phyloP scores from a whole-genome alignment of 192 early-diverging fungal genomes.

The Umbelopsis vinacea region DNA sequence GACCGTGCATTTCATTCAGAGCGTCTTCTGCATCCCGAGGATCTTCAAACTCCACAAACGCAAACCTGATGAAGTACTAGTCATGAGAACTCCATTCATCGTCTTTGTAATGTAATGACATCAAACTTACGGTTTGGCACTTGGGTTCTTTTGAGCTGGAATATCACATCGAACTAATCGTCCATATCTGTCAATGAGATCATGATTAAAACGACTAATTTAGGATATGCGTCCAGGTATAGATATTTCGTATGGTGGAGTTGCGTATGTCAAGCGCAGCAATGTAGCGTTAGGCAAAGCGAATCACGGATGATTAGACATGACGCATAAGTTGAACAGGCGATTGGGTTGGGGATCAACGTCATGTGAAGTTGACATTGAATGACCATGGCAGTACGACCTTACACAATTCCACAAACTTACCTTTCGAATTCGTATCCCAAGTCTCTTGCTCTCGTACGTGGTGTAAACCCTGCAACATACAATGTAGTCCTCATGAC shows the following conservation, averaged over 20 bases:
- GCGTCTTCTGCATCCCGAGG: conserved; percentile 90
- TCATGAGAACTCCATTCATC: not conserved
- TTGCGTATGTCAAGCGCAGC: no score
- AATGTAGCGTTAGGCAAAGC: no score
- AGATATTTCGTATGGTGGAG: no score
- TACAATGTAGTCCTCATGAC: conserved; percentile 65
- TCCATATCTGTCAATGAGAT: conserved; percentile 66
- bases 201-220: no score
- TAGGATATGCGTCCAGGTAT: no score
- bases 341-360: no score
- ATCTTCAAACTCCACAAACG: conserved; percentile 96
- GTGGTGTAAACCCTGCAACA: conserved; percentile 79
- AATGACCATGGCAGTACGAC: no score
- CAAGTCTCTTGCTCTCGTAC: conserved; percentile 87
- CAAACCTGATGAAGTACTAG: conserved; percentile 63
- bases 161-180: conserved; percentile 88
- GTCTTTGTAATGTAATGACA: not conserved
- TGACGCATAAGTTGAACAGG: no score
- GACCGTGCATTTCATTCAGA: conserved; percentile 90
- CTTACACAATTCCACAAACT: not conserved
- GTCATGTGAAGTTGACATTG: no score
- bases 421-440: conserved; percentile 97
- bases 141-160: conserved; percentile 68
- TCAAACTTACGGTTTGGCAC: conserved; percentile 71
- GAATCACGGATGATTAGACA: no score